Evolutionary conservation across 2,329 filamentous ascomycete species (phyloP), one percentile per base, ranked within the genome.

Genomic region (Hypoxylon rubiginosum): DNA sequence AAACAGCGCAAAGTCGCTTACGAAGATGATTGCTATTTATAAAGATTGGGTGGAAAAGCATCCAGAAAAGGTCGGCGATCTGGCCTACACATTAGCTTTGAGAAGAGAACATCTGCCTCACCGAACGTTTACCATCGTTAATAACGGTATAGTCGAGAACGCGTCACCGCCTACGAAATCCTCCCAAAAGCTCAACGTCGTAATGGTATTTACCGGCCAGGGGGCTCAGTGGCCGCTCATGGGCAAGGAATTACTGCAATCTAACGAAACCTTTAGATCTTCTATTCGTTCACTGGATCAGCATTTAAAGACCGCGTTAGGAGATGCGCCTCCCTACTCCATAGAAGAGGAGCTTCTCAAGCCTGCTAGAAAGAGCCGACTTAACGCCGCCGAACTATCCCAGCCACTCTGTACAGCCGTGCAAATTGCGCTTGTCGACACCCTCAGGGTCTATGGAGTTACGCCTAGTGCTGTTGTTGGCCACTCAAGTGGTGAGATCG

Each of bases 401-500:
- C 79, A 81, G 46, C 71, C 72, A 0, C 54, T 74, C 1, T 73
- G 71, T 24, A 73, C 72, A 2, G 73, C 71, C 4, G 9, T 75
- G 3, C 71, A 74, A 41, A 60, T 75, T n/a, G 46, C 63, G 1
- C 50, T 74, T 0, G 69, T 73, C 0, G 61, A 74, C n/a, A 49
- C 68, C 3, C 46, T 75, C 0, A 32, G 39, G 0, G 9, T 32
- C 1, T 61, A 63, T 15, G 66, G 61, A 2, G 55, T 75, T 10
- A 45, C 28, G 1, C 66, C 71, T 3, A 34, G 30, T 32, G 57
- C 68, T 0, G 71, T 73, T 0, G 66, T 75, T 3, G 73, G 73
- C 0, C 73, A 75, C 24, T 75, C 72, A 0, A 81, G 79, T 3
- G 82, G 82, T 3, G 82, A 84, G 62, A 83, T 83, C 21, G 81